Conservation (phyloP, 306 rosid genomes). For the Echinosophora koreensis region DNA sequence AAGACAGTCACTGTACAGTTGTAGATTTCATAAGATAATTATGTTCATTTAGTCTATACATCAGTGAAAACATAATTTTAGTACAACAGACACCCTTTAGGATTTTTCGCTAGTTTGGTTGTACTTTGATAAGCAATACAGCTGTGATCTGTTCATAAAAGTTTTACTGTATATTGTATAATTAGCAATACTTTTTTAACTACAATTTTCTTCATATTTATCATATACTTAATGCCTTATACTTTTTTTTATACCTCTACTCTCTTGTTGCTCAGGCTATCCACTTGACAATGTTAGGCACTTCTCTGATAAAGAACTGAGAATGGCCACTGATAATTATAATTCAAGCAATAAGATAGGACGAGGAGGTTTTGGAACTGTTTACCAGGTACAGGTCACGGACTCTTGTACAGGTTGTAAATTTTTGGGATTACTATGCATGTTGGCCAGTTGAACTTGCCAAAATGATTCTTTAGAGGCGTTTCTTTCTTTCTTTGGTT, state of each 20-base stretch:
- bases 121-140: background rate
- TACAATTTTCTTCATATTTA: slow-evolving; percentile 9
- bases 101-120: slow-evolving; percentile 31
- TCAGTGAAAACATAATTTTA: slow-evolving; percentile 31
- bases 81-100: slow-evolving; percentile 26
- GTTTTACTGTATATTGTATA: slow-evolving; percentile 18
- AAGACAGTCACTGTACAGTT: background rate
- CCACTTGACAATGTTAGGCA: slow-evolving; percentile 63
- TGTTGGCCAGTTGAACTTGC: slow-evolving; percentile 37
- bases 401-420: slow-evolving; percentile 30
- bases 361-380: slow-evolving; percentile 95
- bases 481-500: slow-evolving; percentile 15
- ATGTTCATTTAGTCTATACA: slow-evolving; percentile 16
- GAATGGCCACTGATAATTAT: slow-evolving; percentile 79
- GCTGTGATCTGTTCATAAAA: slow-evolving; percentile 17
- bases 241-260: slow-evolving; percentile 6
- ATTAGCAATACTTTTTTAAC: slow-evolving; percentile 32
- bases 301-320: slow-evolving; percentile 76
- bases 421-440: slow-evolving; percentile 33
- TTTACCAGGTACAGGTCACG: slow-evolving; percentile 72
- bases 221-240: slow-evolving; percentile 31
- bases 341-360: slow-evolving; percentile 81
- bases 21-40: slow-evolving; percentile 3
- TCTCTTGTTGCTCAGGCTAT: slow-evolving; percentile 59
- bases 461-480: slow-evolving; percentile 30